Evolutionary conservation across 208 protist genomes (phyloP).

Genomic region (Acanthamoeba quina): DNA sequence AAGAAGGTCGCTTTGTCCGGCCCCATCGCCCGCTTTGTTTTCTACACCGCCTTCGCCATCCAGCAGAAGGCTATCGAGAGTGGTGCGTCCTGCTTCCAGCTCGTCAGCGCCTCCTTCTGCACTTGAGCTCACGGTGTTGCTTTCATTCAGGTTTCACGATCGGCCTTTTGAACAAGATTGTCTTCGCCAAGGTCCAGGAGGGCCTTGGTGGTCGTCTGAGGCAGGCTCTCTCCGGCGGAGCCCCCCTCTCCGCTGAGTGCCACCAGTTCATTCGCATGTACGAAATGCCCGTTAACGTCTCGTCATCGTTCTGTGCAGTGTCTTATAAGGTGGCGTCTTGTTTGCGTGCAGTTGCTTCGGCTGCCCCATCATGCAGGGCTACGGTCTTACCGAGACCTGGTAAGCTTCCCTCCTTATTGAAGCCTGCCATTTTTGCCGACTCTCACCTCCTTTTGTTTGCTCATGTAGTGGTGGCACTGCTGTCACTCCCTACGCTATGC

Average conservation of each 20-base stretch:
- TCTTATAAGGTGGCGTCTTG: not conserved
- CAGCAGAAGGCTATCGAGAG: constrained; percentile 53
- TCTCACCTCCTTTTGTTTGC: not conserved
- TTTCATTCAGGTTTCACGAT: constrained; percentile 10
- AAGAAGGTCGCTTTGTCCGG: constrained; percentile 37
- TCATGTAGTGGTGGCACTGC: constrained; percentile 8
- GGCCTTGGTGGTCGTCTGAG: constrained; percentile 87
- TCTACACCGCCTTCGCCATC: constrained; percentile 62
- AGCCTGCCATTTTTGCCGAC: not conserved
- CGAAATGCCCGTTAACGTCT: constrained; percentile 70
- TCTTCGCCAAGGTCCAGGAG: constrained; percentile 76
- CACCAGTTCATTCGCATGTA: constrained; percentile 87
- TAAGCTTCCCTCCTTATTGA: not conserved
- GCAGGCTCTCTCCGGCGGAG: constrained; percentile 89
- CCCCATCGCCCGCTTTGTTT: constrained; percentile 51
- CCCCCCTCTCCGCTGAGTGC: constrained; percentile 88
- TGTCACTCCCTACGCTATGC: constrained; percentile 39
- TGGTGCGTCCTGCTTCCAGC: not conserved
- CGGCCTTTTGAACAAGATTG: constrained; percentile 62
- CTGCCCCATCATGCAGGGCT: constrained; percentile 88
- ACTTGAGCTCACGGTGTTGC: not conserved
- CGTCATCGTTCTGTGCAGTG: too few species aligned
- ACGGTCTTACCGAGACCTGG: constrained; percentile 89
- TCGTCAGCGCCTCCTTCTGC: not conserved
- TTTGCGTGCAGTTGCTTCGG: constrained; percentile 73